phyloP scores from a whole-genome alignment of 257 asterid species.

The Solanum chaucha region DNA sequence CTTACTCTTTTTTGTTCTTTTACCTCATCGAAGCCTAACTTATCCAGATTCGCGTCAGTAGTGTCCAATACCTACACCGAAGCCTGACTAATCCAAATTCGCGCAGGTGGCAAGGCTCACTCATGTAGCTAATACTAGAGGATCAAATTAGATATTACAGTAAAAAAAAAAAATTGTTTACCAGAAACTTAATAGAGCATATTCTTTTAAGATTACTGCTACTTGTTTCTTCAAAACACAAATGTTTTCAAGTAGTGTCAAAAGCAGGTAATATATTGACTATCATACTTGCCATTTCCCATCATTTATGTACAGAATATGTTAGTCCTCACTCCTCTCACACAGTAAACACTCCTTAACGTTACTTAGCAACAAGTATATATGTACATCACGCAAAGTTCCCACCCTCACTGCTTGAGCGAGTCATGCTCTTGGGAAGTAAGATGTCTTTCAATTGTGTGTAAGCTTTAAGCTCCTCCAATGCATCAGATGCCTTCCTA shows the following conservation, averaged over 20 bases:
- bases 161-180: too few species aligned
- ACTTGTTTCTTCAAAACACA: not conserved
- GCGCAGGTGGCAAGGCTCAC: not conserved
- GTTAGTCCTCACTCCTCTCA: not conserved
- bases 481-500: constrained; percentile 67
- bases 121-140: not conserved
- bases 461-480: constrained; percentile 78
- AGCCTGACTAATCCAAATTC: not conserved
- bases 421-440: constrained; percentile 57
- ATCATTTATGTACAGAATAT: not conserved
- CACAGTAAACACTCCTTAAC: not conserved
- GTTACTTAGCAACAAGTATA: not conserved
- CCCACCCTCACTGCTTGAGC: constrained; percentile 6
- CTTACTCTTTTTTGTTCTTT: not conserved
- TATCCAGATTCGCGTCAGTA: not conserved
- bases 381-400: constrained; percentile 1
- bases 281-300: not conserved
- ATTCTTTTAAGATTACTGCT: not conserved
- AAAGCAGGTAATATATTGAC: not conserved
- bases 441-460: constrained; percentile 56
- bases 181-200: not conserved
- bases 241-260: not conserved
- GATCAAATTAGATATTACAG: not conserved
- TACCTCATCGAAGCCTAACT: not conserved
- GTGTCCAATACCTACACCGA: not conserved